A percentile compares a stretch with the other conserved stretches of the same genome.
These are phyloP conservation scores for Kwoniella sp. DNA, from an alignment of 768 basidiomycete genomes.

Conservation along the genomic window DNA sequence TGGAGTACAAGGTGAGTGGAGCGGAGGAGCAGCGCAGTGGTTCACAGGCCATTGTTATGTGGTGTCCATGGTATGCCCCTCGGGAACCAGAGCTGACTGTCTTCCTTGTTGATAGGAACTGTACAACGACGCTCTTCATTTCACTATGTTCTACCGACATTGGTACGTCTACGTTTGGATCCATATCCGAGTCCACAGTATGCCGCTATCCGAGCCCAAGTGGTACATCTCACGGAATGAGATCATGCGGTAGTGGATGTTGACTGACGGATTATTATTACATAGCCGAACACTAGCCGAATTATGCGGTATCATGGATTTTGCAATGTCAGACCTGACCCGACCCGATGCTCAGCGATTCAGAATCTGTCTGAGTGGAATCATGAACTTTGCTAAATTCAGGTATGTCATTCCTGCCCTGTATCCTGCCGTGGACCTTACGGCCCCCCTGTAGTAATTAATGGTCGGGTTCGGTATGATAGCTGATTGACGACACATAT, in stretches of 20 bases:
- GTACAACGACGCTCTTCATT: constrained; percentile 44
- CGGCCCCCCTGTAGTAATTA: too few relatives aligned
- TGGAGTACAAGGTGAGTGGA: constrained; percentile 51
- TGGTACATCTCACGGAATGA: too few relatives aligned
- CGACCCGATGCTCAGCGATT: constrained; percentile 76
- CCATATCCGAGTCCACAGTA: too few relatives aligned
- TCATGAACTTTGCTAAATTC: constrained; percentile 93
- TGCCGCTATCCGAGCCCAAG: too few relatives aligned
- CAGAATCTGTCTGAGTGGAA: constrained; percentile 73
- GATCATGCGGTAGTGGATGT: too few relatives aligned
- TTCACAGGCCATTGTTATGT: not conserved
- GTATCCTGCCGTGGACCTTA: not conserved
- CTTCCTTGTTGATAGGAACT: constrained; percentile 43
- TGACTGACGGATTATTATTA: too few relatives aligned
- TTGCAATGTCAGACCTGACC: constrained; percentile 72
- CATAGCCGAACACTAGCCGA: constrained; percentile 37
- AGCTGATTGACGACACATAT: too few relatives aligned
- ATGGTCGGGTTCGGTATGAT: too few relatives aligned
- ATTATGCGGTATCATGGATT: constrained; percentile 58
- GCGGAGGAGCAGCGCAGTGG: not conserved
- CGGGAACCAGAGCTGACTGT: not conserved
- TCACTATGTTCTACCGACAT: constrained; percentile 53
- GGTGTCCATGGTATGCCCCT: too few relatives aligned
- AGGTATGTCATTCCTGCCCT: constrained; percentile 61
- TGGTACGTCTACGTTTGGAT: constrained; percentile 41